Percentiles rank a stretch among this genome's conserved stretches.
phyloP scores from a whole-genome alignment of 2,329 filamentous ascomycete species.

The Diaporthe longicolla region DNA sequence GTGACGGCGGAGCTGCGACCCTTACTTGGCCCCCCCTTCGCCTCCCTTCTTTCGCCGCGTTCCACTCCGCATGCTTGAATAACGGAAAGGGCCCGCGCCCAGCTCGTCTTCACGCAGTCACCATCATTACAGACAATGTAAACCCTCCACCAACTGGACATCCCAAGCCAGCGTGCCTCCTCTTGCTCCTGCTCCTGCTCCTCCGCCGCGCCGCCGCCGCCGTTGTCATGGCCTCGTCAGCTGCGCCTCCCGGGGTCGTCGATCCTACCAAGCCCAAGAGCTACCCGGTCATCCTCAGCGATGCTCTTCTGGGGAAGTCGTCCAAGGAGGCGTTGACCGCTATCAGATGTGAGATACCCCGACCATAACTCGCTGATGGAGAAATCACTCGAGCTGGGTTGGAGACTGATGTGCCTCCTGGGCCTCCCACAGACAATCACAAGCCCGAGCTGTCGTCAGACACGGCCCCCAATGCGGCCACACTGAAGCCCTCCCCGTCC shows the following conservation, averaged over 20 bases:
- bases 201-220: not conserved
- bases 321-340: constrained; percentile 72
- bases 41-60: not conserved
- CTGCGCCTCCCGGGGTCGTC: constrained; percentile 55
- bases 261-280: constrained; percentile 73
- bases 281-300: constrained; percentile 75
- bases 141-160: constrained; percentile 1
- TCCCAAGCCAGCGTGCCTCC: constrained; percentile 26
- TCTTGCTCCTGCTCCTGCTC: not conserved
- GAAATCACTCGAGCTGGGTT: not conserved
- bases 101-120: not conserved
- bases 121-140: constrained; percentile 18
- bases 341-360: constrained; percentile 68
- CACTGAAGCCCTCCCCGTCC: constrained; percentile 61
- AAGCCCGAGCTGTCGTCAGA: constrained; percentile 67
- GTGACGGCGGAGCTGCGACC: constrained; percentile 8
- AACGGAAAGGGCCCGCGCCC: constrained; percentile 5
- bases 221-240: constrained; percentile 48
- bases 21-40: constrained; percentile 12
- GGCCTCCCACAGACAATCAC: constrained; percentile 68
- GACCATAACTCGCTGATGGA: not conserved
- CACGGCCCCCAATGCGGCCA: constrained; percentile 62
- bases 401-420: constrained; percentile 19
- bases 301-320: constrained; percentile 69
- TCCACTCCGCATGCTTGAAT: not conserved